These are phyloP conservation scores for Inga laurina DNA, from an alignment of 306 rosid species.

Conservation along the genomic window DNA sequence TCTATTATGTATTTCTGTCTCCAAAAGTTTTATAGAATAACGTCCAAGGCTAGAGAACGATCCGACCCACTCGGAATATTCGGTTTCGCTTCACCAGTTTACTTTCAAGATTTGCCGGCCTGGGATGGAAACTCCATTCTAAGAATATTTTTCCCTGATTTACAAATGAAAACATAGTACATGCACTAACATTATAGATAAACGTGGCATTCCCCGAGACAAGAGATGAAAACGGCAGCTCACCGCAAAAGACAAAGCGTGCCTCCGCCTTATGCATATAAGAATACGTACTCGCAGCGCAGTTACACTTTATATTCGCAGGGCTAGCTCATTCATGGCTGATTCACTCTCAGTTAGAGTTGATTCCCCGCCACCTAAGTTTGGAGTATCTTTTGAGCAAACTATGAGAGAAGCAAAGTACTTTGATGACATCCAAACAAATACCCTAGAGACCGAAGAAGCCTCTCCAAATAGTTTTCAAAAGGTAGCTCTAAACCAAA, in stretches of 20 bases:
- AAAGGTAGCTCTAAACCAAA: constrained; percentile 30
- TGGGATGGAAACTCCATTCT: not conserved
- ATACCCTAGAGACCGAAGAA: not conserved
- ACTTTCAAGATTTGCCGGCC: not conserved
- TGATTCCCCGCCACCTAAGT: constrained; percentile 16
- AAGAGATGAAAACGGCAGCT: not conserved
- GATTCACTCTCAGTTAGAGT: constrained; percentile 32
- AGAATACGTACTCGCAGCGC: not conserved
- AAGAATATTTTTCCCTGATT: not conserved
- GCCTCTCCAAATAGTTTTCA: constrained; percentile 28
- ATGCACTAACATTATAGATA: not conserved
- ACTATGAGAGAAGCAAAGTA: constrained; percentile 26
- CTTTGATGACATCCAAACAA: not conserved
- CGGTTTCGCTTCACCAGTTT: not conserved
- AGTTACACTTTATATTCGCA: not conserved
- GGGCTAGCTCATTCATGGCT: constrained; percentile 17
- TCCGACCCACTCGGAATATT: not conserved
- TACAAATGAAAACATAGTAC: not conserved
- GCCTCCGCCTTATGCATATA: not conserved
- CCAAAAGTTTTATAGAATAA: not conserved
- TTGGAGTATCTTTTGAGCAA: constrained; percentile 16
- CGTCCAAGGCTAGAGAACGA: not conserved
- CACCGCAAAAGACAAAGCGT: not conserved
- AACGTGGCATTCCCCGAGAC: not conserved
- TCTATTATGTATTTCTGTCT: not conserved